These are phyloP conservation scores for Pseudoscleropodium purum DNA, from an alignment of 225 moss, liverwort and hornwort species.

Conservation along the genomic window DNA sequence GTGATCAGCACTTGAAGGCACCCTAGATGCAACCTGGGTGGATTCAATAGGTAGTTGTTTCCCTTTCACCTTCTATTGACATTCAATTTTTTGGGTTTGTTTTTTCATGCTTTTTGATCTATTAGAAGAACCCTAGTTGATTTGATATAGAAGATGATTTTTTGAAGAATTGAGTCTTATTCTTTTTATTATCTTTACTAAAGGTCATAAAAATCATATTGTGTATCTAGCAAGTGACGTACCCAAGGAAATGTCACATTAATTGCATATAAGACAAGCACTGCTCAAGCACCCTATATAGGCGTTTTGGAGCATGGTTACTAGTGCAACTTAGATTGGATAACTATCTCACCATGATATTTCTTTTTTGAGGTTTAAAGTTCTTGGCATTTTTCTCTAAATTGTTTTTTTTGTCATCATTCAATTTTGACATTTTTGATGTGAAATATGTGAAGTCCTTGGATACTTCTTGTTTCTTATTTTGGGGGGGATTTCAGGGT, in stretches of 20 bases:
- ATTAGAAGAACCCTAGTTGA: no score
- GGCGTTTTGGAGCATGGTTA: conserved; percentile 51
- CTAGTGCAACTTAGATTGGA: conserved; percentile 73
- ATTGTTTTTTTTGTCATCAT: not conserved
- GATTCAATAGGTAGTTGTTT: no score
- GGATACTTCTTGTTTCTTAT: not conserved
- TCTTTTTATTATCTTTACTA: not conserved
- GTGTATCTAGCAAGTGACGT: conserved; percentile 73
- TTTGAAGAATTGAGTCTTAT: not conserved
- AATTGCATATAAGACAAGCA: conserved; percentile 30
- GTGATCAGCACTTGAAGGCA: no score
- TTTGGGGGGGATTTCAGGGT: not conserved
- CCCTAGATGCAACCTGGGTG: no score
- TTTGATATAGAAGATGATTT: not conserved
- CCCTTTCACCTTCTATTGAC: no score
- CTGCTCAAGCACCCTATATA: conserved; percentile 17
- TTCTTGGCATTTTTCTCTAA: not conserved
- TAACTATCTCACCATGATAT: conserved; percentile 17
- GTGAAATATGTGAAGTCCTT: not conserved
- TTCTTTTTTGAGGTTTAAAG: not conserved
- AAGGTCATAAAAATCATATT: conserved; percentile 59
- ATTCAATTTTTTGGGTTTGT: no score
- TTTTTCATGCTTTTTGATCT: no score
- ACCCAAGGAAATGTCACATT: conserved; percentile 27
- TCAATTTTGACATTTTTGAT: not conserved